phyloP scores from a whole-genome alignment of 2,329 filamentous ascomycete species.

The Alternaria tenuissima region DNA sequence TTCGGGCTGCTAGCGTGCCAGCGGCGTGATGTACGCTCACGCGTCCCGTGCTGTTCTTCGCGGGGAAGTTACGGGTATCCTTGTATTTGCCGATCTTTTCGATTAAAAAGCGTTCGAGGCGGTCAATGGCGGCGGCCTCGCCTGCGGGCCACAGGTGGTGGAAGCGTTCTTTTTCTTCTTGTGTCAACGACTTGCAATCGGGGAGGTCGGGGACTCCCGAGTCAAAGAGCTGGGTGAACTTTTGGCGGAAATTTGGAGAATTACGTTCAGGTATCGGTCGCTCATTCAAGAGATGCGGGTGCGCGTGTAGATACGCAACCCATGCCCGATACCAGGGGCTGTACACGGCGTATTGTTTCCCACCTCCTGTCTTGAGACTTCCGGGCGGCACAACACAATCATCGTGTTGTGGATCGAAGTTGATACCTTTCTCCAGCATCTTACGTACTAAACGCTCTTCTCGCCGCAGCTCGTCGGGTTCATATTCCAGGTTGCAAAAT shows the following conservation, averaged over 20 bases:
- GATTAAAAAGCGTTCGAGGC: conserved; percentile 56
- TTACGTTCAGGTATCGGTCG: conserved; percentile 68
- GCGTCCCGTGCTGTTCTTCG: conserved; percentile 51
- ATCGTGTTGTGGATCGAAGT: conserved; percentile 78
- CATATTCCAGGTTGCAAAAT: conserved; percentile 87
- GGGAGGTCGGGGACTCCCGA: conserved; percentile 58
- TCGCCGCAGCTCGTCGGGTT: conserved; percentile 85
- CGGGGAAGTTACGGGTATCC: conserved; percentile 54
- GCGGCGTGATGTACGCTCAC: conserved; percentile 57
- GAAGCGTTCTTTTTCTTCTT: conserved; percentile 51
- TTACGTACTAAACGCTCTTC: conserved; percentile 72
- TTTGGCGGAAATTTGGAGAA: conserved; percentile 56
- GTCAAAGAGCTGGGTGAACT: conserved; percentile 55
- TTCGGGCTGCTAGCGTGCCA: conserved; percentile 56
- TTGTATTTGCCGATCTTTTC: conserved; percentile 54
- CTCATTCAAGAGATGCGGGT: conserved; percentile 71
- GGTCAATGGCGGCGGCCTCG: conserved; percentile 54
- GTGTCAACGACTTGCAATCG: conserved; percentile 65
- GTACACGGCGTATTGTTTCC: conserved; percentile 85
- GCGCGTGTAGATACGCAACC: conserved; percentile 74
- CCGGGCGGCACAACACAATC: conserved; percentile 84
- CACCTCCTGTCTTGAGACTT: conserved; percentile 68
- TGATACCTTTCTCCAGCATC: conserved; percentile 69
- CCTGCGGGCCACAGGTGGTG: conserved; percentile 56
- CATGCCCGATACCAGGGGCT: conserved; percentile 82